These are phyloP conservation scores for Mrakia gelida DNA, from an alignment of 768 basidiomycete species.

Conservation along the genomic window DNA sequence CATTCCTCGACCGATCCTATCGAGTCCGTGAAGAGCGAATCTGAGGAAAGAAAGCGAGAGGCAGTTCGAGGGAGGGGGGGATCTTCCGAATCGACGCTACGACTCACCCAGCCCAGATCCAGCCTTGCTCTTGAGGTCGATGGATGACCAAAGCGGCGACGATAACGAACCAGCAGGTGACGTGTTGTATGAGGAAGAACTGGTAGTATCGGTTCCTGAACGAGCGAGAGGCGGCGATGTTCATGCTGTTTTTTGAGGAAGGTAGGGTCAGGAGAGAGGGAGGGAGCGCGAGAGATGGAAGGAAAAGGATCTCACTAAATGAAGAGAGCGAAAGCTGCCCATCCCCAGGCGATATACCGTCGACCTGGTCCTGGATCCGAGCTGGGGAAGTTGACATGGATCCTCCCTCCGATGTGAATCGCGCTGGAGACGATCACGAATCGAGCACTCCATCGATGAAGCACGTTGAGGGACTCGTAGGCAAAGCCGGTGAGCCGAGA, in stretches of 20 bases:
- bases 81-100: no score
- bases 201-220: constrained; percentile 31
- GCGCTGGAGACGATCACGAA: constrained; percentile 32
- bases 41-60: no score
- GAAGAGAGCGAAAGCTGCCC: constrained; percentile 31
- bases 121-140: constrained; percentile 32
- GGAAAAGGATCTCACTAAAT: constrained; percentile 17
- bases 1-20: constrained; percentile 15
- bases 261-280: neutral
- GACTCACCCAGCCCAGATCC: constrained; percentile 35
- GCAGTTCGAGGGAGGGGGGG: no score
- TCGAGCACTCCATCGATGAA: constrained; percentile 31
- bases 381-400: constrained; percentile 30
- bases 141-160: constrained; percentile 31
- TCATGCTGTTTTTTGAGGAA: constrained; percentile 34
- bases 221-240: constrained; percentile 23
- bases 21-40: constrained; percentile 29
- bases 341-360: constrained; percentile 32
- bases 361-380: constrained; percentile 5
- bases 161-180: constrained; percentile 32
- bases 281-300: neutral
- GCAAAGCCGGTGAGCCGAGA: constrained; percentile 28
- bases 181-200: constrained; percentile 31
- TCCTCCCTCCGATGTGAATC: constrained; percentile 31
- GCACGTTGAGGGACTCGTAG: constrained; percentile 33